Conservation (phyloP, 2,329 filamentous ascomycete genomes). For the Verticillium dahliae region DNA sequence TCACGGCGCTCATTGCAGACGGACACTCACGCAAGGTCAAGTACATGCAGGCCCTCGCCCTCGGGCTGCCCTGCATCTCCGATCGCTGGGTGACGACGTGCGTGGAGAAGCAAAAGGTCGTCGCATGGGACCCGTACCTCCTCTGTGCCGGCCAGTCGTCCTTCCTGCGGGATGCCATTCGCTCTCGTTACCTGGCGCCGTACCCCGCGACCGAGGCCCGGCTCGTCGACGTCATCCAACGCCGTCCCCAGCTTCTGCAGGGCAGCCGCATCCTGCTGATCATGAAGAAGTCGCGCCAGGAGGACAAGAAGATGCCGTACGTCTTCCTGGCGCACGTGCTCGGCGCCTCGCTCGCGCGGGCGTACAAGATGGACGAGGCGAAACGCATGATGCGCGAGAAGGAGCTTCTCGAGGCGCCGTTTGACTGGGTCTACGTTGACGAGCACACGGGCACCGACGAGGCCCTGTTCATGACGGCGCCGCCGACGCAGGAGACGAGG, state of each 20-base stretch:
- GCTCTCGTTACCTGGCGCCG: constrained; percentile 61
- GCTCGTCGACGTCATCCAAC: constrained; percentile 49
- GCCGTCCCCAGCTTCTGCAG: constrained; percentile 57
- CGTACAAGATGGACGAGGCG: constrained; percentile 60
- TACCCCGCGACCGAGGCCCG: constrained; percentile 53
- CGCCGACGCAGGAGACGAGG: constrained; percentile 23
- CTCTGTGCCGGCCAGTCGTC: constrained; percentile 77
- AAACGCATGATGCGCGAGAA: constrained; percentile 47
- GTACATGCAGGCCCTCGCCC: constrained; percentile 88
- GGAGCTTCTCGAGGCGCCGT: constrained; percentile 40
- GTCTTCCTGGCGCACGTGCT: constrained; percentile 75
- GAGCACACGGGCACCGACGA: constrained; percentile 50
- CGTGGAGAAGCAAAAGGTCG: constrained; percentile 48
- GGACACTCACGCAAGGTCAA: constrained; percentile 81
- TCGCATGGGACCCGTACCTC: constrained; percentile 76
- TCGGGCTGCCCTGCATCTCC: constrained; percentile 81
- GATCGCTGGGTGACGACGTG: constrained; percentile 76
- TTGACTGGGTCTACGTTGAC: constrained; percentile 77
- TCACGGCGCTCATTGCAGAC: constrained; percentile 81
- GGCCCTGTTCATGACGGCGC: constrained; percentile 34
- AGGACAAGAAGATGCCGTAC: constrained; percentile 63
- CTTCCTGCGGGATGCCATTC: constrained; percentile 68
- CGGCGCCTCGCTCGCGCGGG: constrained; percentile 64
- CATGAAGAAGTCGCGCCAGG: constrained; percentile 54
- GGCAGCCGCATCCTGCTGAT: constrained; percentile 67